Evolutionary conservation across 164 flowering plant species (phyloP), one percentile per base, ranked within the genome.

Genomic region (Protea cynaroides): DNA sequence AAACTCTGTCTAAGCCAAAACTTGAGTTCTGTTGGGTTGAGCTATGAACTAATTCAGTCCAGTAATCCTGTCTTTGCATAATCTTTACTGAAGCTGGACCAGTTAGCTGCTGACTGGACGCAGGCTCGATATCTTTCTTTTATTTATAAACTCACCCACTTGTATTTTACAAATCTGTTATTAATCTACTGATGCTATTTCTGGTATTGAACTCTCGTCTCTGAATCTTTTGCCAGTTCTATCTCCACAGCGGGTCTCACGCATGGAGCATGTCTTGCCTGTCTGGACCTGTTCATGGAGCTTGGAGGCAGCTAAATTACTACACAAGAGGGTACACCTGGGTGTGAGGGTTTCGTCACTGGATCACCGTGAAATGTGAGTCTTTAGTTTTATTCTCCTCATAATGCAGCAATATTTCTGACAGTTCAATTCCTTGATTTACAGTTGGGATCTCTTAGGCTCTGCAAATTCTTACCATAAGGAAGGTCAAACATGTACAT

Each of bases 261-360:
- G 0, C 8, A 76, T 81, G 88, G 99, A 95, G 82, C 90, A 86
- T 78, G 80, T 92, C 77, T 72, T 95, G 62, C 97, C 99, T 0
- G 40, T 74, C 53, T 88, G 89, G 90, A 67, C 65, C 51, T 76
- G 71, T 65, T 69, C 71, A 24, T 79, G 83, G 86, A 67, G 78
- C 38, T 73, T 74, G 67, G 83, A 72, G 69, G 68, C 58, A 25
- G 56, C 34, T 23, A 72, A 78, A 56, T 60, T 46, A 49, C 71
- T 81, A 66, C 76, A 83, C 56, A 75, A 25, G 52, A 71, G 63
- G 46, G 76, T 95, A 71, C 63, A 65, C 56, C 68, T 90, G 37
- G 97, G 97, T 43, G 79, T 75, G 65, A 81, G 87, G 76, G 75
- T 92, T 58, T 88, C 99, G 47, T 85, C 90, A 43, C 83, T 95